Evolutionary conservation across 108 stramenopile species (phyloP), one percentile per base, ranked within the genome.

Genomic region (Seminavis robusta): DNA sequence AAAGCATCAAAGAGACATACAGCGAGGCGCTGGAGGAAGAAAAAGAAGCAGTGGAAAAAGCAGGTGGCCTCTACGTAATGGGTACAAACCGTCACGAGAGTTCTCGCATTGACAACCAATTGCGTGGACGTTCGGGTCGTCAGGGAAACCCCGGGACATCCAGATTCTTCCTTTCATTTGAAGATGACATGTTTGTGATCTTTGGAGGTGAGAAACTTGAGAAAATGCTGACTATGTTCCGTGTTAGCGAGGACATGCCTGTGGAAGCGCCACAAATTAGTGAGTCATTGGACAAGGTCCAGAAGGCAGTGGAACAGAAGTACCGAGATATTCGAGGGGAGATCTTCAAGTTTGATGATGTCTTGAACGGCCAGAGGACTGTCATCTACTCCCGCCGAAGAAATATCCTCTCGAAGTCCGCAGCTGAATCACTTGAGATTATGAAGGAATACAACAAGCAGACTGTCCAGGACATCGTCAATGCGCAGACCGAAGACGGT

Each of bases 151-250:
- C 94, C 17, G 97, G 95, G 31, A 83, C 91, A 30, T 94, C 94
- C 0, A 80, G 94, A 23, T 95, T 96, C 74, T 96, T 95, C 57
- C 62, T 98, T 6, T 88, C 88, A 0, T 93, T 98, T 53, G 93
- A 96, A 62, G 97, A 98, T 60, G 94, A 96, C 52, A 92, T 96
- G 85, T 96, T 98, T 76, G 84, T 86, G 5, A 89, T 95, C 42
- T 95, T 95, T 58, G 94, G 91, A 20, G 94, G 94, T 16, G 94
- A 94, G 44, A 45, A 53, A 8, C 47, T 94, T 49, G 47, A 83
- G 33, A 88, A 86, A 7, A 81, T 94, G 31, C 78, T 94, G 39
- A 71, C 88, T 58, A 88, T 79, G 52, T 94, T 94, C 70, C 80
- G 94, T 19, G 90, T 94, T 5, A 78, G 80, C 17, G 94, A 94